Evolutionary conservation across 2,329 filamentous ascomycete genomes (phyloP).

Genomic region (Pseudocercospora macadamiae): DNA sequence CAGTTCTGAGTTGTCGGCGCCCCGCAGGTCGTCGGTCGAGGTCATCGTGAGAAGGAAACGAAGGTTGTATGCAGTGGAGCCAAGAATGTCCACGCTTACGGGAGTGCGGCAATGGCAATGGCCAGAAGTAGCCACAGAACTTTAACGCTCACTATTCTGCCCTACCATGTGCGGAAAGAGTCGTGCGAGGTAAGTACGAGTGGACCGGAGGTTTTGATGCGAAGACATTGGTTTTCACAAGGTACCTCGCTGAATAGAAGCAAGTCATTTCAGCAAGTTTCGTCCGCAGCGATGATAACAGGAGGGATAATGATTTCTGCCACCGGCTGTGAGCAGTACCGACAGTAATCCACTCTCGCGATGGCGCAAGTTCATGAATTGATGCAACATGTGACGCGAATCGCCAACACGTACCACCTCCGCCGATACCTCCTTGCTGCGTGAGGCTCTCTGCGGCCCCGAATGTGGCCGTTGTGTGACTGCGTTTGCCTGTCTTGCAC

Average conservation of each 20-base stretch:
- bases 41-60: not conserved
- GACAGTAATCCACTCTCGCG: too few species aligned
- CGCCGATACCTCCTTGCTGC: not conserved
- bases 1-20: not conserved
- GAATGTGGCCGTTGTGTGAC: not conserved
- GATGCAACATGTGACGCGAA: slow-evolving; percentile 1
- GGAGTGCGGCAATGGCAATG: not conserved
- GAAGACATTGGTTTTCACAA: not conserved
- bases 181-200: too few species aligned
- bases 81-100: not conserved
- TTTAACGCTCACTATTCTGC: too few species aligned
- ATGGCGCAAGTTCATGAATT: not conserved
- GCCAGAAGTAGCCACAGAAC: not conserved
- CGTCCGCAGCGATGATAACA: too few species aligned
- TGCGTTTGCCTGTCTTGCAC: not conserved
- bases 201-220: too few species aligned
- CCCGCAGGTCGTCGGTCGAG: not conserved
- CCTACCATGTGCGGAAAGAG: too few species aligned
- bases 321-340: too few species aligned
- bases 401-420: not conserved
- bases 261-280: not conserved
- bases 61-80: not conserved
- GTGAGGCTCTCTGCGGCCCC: too few species aligned
- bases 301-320: too few species aligned
- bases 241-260: not conserved